These are phyloP conservation scores for Cyclotella sp. DNA, from an alignment of 108 stramenopile genomes.

Conservation along the genomic window DNA sequence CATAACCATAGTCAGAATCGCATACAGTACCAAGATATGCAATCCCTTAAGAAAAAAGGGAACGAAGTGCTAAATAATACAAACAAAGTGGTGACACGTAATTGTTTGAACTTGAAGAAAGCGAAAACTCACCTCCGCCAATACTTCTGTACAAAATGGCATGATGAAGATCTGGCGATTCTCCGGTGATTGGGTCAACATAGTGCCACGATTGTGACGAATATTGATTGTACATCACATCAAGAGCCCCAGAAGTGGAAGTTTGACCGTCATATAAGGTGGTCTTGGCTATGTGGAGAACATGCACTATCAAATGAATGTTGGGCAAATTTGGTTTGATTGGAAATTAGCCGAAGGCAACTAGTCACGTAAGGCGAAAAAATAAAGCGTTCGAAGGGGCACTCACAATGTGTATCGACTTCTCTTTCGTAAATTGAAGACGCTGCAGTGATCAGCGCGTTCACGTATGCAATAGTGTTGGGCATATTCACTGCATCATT, in stretches of 20 bases:
- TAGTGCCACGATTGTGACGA: background rate
- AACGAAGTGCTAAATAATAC: background rate
- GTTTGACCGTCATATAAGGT: background rate
- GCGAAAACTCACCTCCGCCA: background rate
- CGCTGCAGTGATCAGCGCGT: slow-evolving; percentile 19
- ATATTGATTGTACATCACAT: background rate
- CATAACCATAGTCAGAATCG: background rate
- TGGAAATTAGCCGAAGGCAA: background rate
- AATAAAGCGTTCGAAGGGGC: background rate
- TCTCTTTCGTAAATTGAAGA: slow-evolving; percentile 21
- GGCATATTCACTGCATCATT: background rate
- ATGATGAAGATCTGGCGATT: slow-evolving; percentile 7
- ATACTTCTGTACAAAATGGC: background rate
- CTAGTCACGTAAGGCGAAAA: background rate
- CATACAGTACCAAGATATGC: background rate
- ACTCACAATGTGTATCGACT: slow-evolving; percentile 30
- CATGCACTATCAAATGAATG: slow-evolving; percentile 5
- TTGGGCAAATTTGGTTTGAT: background rate
- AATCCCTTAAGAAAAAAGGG: background rate
- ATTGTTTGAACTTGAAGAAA: background rate
- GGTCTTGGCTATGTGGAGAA: slow-evolving; percentile 17
- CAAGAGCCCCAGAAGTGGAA: background rate
- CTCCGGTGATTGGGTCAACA: background rate
- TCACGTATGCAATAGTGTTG: slow-evolving; percentile 15
- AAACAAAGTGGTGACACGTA: background rate